A percentile compares a stretch with the other conserved stretches of the same genome.
Evolutionary conservation across 73 alveolate genomes (phyloP).

Genomic region (Paramecium octaurelia): DNA sequence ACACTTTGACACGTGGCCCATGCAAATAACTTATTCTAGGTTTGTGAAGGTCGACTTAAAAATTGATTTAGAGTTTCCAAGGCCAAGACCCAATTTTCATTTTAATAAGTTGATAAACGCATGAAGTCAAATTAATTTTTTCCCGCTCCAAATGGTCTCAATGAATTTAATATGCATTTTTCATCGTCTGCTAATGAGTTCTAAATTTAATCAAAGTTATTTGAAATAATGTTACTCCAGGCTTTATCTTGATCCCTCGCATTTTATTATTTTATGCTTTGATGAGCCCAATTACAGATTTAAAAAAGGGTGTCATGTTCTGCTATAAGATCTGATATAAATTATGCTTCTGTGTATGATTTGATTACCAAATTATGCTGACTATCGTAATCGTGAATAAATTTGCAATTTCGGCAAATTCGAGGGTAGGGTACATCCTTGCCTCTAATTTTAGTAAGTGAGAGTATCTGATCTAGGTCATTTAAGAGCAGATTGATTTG

Average conservation of each 20-base stretch:
- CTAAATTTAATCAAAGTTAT: not conserved
- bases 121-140: not conserved
- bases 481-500: not conserved
- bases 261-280: not conserved
- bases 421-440: not conserved
- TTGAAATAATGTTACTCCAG: not conserved
- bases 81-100: not conserved
- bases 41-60: not conserved
- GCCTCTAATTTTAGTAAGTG: not conserved
- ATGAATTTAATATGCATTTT: not conserved
- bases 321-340: not conserved
- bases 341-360: not conserved
- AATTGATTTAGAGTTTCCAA: not conserved
- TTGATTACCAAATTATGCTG: not conserved
- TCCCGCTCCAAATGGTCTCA: not conserved
- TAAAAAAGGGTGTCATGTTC: not conserved
- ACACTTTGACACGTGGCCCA: not conserved
- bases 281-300: constrained; percentile 9
- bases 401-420: not conserved
- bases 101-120: not conserved
- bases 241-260: not conserved
- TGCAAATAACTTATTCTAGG: not conserved
- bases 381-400: not conserved
- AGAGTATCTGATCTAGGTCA: not conserved
- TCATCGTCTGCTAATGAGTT: not conserved